Conservation (phyloP, 2,329 filamentous ascomycete species). For the Hypoxylon sp. region DNA sequence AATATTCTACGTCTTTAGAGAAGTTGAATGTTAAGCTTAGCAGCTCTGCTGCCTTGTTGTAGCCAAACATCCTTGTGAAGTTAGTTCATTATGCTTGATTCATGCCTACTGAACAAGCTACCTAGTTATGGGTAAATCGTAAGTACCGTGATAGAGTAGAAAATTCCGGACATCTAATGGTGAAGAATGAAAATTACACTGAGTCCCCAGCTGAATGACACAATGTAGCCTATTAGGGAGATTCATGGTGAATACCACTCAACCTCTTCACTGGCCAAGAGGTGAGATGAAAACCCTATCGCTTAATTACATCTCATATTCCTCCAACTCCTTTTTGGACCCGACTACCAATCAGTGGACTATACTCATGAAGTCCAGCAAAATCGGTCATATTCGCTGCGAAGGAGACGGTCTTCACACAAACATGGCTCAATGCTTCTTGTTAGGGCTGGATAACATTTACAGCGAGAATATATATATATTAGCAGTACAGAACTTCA, state of each 20-base stretch:
- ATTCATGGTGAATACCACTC: neutral
- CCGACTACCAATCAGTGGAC: neutral
- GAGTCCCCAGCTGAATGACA: neutral
- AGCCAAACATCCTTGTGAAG: neutral
- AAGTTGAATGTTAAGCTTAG: neutral
- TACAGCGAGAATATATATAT: neutral
- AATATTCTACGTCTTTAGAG: neutral
- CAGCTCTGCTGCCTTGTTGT: neutral
- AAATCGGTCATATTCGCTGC: neutral
- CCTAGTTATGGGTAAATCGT: neutral
- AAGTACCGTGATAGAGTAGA: neutral
- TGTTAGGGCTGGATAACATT: too few relatives aligned
- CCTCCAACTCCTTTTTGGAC: neutral
- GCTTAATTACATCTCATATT: neutral
- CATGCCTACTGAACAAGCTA: neutral
- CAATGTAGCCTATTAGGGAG: neutral
- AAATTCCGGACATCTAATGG: neutral
- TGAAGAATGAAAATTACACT: neutral
- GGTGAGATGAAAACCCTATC: slow-evolving; percentile 6
- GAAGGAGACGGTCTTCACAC: neutral
- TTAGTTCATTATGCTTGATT: slow-evolving; percentile 4
- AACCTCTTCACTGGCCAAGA: neutral
- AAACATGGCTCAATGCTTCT: neutral
- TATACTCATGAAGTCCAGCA: neutral
- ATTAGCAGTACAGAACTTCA: neutral